Evolutionary conservation across 768 basidiomycete genomes (phyloP), one percentile per base, ranked within the genome.

Genomic region (Cyclocybe aegerita): DNA sequence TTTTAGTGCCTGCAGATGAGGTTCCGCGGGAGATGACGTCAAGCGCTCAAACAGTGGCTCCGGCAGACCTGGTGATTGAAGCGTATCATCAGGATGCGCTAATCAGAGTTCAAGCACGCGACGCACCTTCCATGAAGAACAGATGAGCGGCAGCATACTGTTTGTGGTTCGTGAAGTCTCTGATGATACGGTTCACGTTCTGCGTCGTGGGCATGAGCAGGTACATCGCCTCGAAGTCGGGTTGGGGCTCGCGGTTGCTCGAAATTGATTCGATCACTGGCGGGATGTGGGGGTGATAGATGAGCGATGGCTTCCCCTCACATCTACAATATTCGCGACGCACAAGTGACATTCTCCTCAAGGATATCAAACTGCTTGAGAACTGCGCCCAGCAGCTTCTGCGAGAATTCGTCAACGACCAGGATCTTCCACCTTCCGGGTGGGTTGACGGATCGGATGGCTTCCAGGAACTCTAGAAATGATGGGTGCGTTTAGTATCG

Each of bases 271-370:
- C 96, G 67, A 98, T 90, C 63, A 92, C 96, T 99, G 68, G 11
- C 33, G 9, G 30, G 39, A 30, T 31, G 15, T 39, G 32, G 45
- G 54, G 40, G 44, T 50, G 40, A 39, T 39, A 48, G 49, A 32
- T 41, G 33, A 44, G 36, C 39, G 32, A 39, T 10, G 37, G 11
- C 9, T 36, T 42, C 17, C 39, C 39, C 9, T 14, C 12, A 29
- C 33, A 41, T 40, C 23, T 23, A 23, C 23, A 5, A 23, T 23
- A 23, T 23, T 12, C 36, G 45, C 41, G 45, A 77, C 93, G 65
- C 73, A 97, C 96, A 80, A 40, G 94, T 97, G 38, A 98, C 93
- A 75, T 95, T 95, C 77, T 97, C 93, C 67, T 93, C 87, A 49
- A 98, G 70, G 49, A 98, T 90, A 66, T 99, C 96, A 60, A 90